phyloP scores from a whole-genome alignment of 805 yeast species.

The Candida nemodendra region DNA sequence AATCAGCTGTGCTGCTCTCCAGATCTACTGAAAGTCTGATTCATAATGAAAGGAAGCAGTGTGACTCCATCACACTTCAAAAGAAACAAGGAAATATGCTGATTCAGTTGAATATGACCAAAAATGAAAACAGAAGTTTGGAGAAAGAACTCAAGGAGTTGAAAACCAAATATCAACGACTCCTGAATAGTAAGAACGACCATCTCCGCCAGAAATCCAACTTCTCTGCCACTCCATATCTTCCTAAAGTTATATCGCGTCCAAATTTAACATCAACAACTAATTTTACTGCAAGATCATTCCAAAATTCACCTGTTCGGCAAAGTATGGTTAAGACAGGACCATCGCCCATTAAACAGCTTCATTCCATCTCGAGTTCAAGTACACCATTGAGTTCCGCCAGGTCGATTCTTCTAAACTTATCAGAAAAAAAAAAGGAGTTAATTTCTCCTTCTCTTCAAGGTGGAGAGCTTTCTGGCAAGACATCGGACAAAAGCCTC shows the following conservation, averaged over 20 bases:
- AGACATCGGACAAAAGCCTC: background rate
- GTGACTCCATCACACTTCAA: conserved; percentile 3
- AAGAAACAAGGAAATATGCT: conserved; percentile 15
- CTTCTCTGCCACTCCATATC: conserved; percentile 24
- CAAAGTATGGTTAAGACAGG: conserved; percentile 1
- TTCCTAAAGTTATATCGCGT: conserved; percentile 11
- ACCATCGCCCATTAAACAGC: conserved; percentile 2
- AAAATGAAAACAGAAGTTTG: conserved; percentile 13
- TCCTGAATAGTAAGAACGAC: conserved; percentile 3
- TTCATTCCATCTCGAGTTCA: conserved; percentile 3
- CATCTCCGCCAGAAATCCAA: conserved; percentile 7
- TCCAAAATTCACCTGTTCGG: conserved; percentile 1
- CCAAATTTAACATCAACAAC: background rate
- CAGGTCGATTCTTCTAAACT: conserved; percentile 4
- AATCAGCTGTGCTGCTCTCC: background rate
- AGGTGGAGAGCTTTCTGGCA: background rate
- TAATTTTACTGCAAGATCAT: background rate
- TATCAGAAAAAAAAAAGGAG: conserved; percentile 7
- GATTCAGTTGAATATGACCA: conserved; percentile 12
- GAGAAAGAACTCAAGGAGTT: conserved; percentile 13
- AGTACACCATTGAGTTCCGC: conserved; percentile 7
- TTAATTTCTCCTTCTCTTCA: conserved; percentile 1
- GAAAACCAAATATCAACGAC: conserved; percentile 6
- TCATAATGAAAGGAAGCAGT: background rate
- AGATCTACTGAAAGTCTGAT: background rate